Conservation (phyloP, 164 flowering plant genomes). For the Kalanchoe fedtschenkoi region DNA sequence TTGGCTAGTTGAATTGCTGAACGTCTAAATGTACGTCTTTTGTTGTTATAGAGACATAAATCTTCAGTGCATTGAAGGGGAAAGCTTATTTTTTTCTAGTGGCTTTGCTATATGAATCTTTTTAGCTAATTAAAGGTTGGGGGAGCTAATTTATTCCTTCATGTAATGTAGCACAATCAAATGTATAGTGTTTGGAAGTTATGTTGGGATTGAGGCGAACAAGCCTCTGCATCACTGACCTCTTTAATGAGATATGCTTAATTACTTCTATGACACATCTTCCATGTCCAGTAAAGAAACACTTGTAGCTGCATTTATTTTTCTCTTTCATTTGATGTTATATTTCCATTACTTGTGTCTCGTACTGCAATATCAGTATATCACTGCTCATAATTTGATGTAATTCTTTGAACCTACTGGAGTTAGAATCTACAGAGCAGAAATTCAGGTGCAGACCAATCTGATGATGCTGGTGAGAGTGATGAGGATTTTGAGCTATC, state of each 20-base stretch:
- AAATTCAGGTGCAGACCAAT: constrained; percentile 63
- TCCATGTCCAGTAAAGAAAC: neutral
- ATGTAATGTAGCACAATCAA: too few species aligned
- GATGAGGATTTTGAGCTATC: constrained; percentile 61
- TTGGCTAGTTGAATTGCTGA: neutral
- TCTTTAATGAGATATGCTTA: too few species aligned
- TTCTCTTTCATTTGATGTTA: neutral
- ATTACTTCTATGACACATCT: neutral
- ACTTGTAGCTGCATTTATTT: neutral
- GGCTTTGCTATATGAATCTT: too few species aligned
- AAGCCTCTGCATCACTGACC: neutral
- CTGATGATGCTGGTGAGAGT: constrained; percentile 54
- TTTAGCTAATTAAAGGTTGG: too few species aligned
- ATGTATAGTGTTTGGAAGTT: too few species aligned
- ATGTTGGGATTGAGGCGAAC: too few species aligned
- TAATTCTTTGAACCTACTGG: neutral
- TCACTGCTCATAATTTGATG: too few species aligned
- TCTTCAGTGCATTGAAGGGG: too few species aligned
- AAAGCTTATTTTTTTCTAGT: too few species aligned
- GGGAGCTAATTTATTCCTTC: too few species aligned
- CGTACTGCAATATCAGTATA: neutral
- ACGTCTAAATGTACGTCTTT: neutral
- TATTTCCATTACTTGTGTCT: neutral
- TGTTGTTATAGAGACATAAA: too few species aligned
- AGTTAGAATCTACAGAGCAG: constrained; percentile 33